Percentiles rank a stretch among this genome's conserved stretches.
These are phyloP conservation scores for Chloranthus sessilifolius DNA, from an alignment of 164 flowering plant genomes.

Conservation along the genomic window DNA sequence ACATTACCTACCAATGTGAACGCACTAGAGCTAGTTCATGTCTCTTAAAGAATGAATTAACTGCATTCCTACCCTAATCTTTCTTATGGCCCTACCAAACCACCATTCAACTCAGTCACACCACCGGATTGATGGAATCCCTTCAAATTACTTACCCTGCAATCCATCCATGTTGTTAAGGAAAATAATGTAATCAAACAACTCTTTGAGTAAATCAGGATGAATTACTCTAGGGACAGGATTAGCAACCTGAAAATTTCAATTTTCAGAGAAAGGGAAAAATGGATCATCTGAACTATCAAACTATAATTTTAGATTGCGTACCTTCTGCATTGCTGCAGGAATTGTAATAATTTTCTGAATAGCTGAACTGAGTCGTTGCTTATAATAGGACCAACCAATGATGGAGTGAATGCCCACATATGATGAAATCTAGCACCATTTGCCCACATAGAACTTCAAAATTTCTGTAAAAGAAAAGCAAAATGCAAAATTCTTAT, in stretches of 20 bases:
- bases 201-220: too few relatives aligned
- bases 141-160: too few relatives aligned
- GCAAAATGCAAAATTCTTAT: slow-evolving; percentile 4
- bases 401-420: slow-evolving; percentile 79
- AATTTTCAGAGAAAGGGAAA: not conserved
- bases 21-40: too few relatives aligned
- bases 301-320: slow-evolving; percentile 5
- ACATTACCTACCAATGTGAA: too few relatives aligned
- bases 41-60: too few relatives aligned
- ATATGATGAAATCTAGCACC: slow-evolving; percentile 95
- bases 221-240: slow-evolving; percentile 97
- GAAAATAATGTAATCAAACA: too few relatives aligned
- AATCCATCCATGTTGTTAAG: too few relatives aligned
- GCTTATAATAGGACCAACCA: slow-evolving; percentile 99
- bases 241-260: slow-evolving; percentile 64
- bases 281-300: not conserved
- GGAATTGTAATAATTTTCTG: slow-evolving; percentile 98
- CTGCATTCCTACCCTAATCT: too few relatives aligned
- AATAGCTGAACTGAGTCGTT: slow-evolving; percentile 89
- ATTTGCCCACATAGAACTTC: slow-evolving; percentile 73
- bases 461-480: slow-evolving; percentile 50
- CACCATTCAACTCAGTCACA: too few relatives aligned
- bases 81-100: too few relatives aligned
- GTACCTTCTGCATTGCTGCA: slow-evolving; percentile 99
- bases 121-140: too few relatives aligned